Evolutionary conservation across 2,329 filamentous ascomycete species (phyloP).

Genomic region (Metarhizium humberi): DNA sequence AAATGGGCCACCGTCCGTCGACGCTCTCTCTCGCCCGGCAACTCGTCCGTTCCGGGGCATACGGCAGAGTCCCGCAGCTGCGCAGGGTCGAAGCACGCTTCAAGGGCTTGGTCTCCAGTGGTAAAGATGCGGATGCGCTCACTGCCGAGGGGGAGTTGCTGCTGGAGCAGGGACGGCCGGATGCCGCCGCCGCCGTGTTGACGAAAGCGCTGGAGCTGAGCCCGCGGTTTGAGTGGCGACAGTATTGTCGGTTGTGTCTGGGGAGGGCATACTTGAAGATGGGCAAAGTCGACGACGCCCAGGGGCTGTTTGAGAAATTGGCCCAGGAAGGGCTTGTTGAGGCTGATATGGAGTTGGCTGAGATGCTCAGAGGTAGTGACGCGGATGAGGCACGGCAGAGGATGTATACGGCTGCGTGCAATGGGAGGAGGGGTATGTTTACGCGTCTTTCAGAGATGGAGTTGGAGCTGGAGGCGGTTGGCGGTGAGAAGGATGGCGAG

Average conservation of each 20-base stretch:
- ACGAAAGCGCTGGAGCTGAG: constrained; percentile 15
- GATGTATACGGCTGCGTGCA: constrained; percentile 17
- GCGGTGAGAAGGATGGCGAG: constrained; percentile 7
- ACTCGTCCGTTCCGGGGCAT: constrained; percentile 12
- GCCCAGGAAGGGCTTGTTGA: constrained; percentile 13
- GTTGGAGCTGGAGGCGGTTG: constrained; percentile 14
- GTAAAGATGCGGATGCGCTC: constrained; percentile 25
- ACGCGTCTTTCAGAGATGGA: constrained; percentile 19
- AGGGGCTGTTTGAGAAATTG: constrained; percentile 12
- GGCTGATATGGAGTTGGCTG: constrained; percentile 18
- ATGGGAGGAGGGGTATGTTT: constrained; percentile 17
- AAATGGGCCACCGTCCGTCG: constrained; percentile 18
- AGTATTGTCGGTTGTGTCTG: constrained; percentile 16
- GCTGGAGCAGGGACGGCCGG: constrained; percentile 14
- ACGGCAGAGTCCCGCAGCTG: constrained; percentile 11
- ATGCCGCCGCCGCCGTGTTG: constrained; percentile 13
- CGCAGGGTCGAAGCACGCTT: constrained; percentile 18
- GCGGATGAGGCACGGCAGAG: constrained; percentile 14
- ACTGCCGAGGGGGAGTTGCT: constrained; percentile 22
- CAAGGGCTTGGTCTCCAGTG: constrained; percentile 18
- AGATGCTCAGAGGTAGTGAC: constrained; percentile 14
- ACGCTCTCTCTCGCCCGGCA: constrained; percentile 19
- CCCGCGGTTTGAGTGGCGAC: constrained; percentile 18
- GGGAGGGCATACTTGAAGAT: constrained; percentile 15
- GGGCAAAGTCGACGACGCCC: constrained; percentile 15